phyloP scores from a whole-genome alignment of 1,284 basidiomycete genomes.

The Pseudozyma pruni region DNA sequence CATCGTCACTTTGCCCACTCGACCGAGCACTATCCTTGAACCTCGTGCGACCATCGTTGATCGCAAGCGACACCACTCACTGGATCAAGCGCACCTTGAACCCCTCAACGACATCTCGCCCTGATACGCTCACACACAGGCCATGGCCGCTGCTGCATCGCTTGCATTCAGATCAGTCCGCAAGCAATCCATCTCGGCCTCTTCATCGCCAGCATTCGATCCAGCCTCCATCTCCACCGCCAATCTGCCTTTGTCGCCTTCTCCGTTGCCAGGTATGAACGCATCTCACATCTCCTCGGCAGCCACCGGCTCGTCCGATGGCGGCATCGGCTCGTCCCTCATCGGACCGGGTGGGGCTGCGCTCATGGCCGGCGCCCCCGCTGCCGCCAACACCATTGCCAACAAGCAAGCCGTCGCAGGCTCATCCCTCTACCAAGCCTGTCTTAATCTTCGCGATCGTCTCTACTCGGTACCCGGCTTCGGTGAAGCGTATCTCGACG shows the following conservation, averaged over 20 bases:
- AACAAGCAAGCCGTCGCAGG: constrained; percentile 62
- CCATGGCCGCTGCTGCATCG: constrained; percentile 46
- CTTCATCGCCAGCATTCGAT: constrained; percentile 39
- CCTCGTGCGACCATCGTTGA: no score
- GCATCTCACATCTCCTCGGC: constrained; percentile 14
- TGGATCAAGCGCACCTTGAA: no score
- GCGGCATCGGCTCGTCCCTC: constrained; percentile 53
- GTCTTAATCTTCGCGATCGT: constrained; percentile 66
- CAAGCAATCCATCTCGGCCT: constrained; percentile 40
- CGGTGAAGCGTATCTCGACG: constrained; percentile 55
- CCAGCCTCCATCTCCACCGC: constrained; percentile 29
- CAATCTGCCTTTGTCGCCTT: constrained; percentile 33
- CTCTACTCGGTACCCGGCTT: constrained; percentile 69
- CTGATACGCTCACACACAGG: no score
- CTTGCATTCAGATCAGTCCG: constrained; percentile 45
- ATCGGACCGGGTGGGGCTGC: constrained; percentile 54
- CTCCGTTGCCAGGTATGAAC: constrained; percentile 30
- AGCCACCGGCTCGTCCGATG: constrained; percentile 45
- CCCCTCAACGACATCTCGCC: no score
- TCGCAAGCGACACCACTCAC: constrained; percentile 1
- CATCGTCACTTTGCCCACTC: no score
- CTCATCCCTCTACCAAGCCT: constrained; percentile 69
- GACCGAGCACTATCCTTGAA: no score
- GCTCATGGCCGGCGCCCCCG: constrained; percentile 55
- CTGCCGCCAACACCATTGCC: constrained; percentile 59